phyloP scores from a whole-genome alignment of 2,329 filamentous ascomycete species.

The Penicillium glabrum region DNA sequence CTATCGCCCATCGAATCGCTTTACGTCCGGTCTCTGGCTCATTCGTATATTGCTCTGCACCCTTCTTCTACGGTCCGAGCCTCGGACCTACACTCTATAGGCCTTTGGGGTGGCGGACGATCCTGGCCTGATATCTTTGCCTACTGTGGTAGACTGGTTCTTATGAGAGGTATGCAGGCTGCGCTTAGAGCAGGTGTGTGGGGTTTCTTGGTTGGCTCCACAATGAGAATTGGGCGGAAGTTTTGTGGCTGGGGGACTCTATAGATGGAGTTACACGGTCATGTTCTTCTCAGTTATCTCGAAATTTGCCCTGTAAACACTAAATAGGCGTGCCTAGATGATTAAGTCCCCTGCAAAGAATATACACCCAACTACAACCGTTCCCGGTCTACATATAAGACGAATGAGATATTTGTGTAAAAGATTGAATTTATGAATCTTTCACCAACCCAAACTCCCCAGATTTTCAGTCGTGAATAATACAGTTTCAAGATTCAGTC shows the following conservation, averaged over 20 bases:
- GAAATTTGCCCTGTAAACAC: neutral
- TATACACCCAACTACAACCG: neutral
- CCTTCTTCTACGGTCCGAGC: conserved; percentile 20
- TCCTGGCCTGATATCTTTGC: conserved; percentile 29
- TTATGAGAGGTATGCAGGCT: conserved; percentile 39
- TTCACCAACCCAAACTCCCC: neutral
- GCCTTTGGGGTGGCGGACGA: conserved; percentile 37
- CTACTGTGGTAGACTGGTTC: conserved; percentile 37
- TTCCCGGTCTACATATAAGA: neutral
- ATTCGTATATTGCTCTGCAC: conserved; percentile 34
- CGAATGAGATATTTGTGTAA: neutral
- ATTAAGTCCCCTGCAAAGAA: neutral
- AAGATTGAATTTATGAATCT: neutral
- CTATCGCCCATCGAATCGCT: conserved; percentile 43
- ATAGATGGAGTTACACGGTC: conserved; percentile 8
- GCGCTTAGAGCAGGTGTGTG: conserved; percentile 39
- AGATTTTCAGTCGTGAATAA: neutral
- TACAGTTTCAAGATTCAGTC: neutral
- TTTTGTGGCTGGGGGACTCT: conserved; percentile 42
- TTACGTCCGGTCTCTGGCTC: conserved; percentile 41
- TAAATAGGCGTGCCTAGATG: neutral
- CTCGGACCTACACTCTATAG: conserved; percentile 33
- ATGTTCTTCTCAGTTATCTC: neutral
- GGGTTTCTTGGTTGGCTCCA: conserved; percentile 37
- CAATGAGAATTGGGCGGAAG: conserved; percentile 40